These are phyloP conservation scores for sorghum (Sorghum bicolor) DNA, from an alignment of 176 grass and related monocot species.

Conservation along the genomic window DNA sequence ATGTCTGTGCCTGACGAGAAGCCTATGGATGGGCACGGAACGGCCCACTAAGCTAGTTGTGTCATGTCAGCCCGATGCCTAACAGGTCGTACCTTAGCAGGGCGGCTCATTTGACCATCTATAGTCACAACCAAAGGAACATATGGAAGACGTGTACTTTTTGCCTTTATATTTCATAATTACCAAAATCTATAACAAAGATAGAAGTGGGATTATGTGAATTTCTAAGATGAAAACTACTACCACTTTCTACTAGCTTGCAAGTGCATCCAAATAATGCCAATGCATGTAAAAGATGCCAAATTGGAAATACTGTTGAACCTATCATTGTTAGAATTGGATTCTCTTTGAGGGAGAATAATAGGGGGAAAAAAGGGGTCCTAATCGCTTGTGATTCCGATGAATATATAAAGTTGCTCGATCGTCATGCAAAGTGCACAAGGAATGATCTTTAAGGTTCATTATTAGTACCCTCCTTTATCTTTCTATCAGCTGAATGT, in stretches of 20 bases:
- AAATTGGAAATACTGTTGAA: background rate
- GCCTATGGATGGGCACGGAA: background rate
- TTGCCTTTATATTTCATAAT: background rate
- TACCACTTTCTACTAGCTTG: background rate
- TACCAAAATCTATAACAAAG: background rate
- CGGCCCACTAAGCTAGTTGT: background rate
- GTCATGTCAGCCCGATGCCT: background rate
- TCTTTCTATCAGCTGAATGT: constrained; percentile 60
- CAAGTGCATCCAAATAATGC: background rate
- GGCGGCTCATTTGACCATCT: background rate
- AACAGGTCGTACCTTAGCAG: background rate
- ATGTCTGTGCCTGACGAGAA: rapidly evolving
- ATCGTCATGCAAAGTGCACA: constrained; percentile 39
- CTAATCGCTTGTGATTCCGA: constrained; percentile 46
- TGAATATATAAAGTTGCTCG: constrained; percentile 58
- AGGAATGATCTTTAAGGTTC: constrained; percentile 55
- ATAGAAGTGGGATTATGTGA: background rate
- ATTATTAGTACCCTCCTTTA: constrained; percentile 50
- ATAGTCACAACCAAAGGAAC: background rate
- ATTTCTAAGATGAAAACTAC: background rate
- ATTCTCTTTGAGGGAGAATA: constrained; percentile 29
- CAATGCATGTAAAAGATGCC: background rate
- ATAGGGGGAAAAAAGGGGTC: constrained; percentile 21
- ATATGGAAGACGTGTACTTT: background rate
- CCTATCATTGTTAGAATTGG: constrained; percentile 12